Percentiles rank a stretch among this genome's conserved stretches.
Evolutionary conservation across 148 eudicot species (phyloP).

Genomic region (Chenopodium album): DNA sequence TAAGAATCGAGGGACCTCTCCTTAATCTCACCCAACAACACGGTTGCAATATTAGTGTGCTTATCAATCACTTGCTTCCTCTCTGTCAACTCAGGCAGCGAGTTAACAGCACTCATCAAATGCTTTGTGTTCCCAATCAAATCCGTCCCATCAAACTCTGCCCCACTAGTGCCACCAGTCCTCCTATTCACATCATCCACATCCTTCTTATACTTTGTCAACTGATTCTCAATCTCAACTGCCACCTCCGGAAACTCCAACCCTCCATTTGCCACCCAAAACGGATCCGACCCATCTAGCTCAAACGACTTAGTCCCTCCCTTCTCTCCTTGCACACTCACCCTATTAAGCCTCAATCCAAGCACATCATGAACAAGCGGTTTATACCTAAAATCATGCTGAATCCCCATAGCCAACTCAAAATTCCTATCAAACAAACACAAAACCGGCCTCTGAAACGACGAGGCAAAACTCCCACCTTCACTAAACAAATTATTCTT

Average conservation of each 20-base stretch:
- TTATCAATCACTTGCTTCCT: conserved; percentile 87
- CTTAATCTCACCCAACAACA: conserved; percentile 85
- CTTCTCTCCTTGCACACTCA: conserved; percentile 79
- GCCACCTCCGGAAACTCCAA: conserved; percentile 97
- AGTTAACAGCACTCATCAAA: conserved; percentile 94
- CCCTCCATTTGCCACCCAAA: conserved; percentile 78
- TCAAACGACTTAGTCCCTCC: conserved; percentile 83
- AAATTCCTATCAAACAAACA: conserved; percentile 88
- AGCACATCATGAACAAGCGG: conserved; percentile 92
- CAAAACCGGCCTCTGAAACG: conserved; percentile 85
- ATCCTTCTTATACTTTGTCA: conserved; percentile 84
- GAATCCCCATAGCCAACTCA: conserved; percentile 80
- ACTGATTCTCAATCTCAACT: conserved; percentile 85
- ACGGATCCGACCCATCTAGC: conserved; percentile 69
- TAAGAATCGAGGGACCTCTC: conserved; percentile 86
- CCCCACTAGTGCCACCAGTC: conserved; percentile 81
- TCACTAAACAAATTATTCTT: conserved; percentile 90
- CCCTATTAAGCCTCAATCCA: conserved; percentile 80
- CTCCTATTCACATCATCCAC: conserved; percentile 89
- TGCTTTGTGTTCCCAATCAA: conserved; percentile 91
- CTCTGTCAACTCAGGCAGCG: conserved; percentile 91
- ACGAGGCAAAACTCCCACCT: conserved; percentile 63
- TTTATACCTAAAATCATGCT: conserved; percentile 94
- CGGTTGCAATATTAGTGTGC: conserved; percentile 91
- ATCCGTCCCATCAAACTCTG: conserved; percentile 91